Percentiles rank a stretch among this genome's conserved stretches.
Conservation (phyloP, 345 rosid species). For the Diplotaxis tenuifolia region DNA sequence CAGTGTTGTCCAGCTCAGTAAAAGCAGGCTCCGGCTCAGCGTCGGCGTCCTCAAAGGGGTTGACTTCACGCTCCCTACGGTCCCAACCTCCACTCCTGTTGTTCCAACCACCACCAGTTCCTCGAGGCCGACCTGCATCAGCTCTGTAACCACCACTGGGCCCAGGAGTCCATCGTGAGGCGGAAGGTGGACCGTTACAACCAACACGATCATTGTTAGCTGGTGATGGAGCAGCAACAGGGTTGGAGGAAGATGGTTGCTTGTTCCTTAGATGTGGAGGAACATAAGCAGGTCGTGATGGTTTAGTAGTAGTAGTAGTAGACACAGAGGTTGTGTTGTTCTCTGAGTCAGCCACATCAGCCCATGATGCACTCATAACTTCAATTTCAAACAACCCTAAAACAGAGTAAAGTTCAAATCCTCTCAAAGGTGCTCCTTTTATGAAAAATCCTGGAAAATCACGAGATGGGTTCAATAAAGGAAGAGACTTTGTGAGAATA, state of each 20-base stretch:
- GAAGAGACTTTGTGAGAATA: neutral
- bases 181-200: constrained; percentile 49
- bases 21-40: constrained; percentile 45
- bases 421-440: constrained; percentile 14
- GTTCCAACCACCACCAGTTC: constrained; percentile 57
- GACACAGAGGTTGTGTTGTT: constrained; percentile 54
- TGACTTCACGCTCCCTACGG: constrained; percentile 79
- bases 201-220: constrained; percentile 45
- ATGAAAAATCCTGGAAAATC: constrained; percentile 21
- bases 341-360: constrained; percentile 94
- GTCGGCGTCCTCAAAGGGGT: constrained; percentile 75
- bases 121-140: constrained; percentile 38
- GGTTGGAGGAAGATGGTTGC: constrained; percentile 48
- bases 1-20: constrained; percentile 67
- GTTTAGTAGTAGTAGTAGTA: constrained; percentile 44
- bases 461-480: constrained; percentile 1
- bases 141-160: constrained; percentile 37
- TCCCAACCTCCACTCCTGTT: constrained; percentile 77
- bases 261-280: constrained; percentile 89
- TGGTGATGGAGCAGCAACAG: constrained; percentile 32
- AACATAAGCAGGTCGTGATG: constrained; percentile 56
- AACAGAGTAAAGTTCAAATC: neutral
- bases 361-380: constrained; percentile 86
- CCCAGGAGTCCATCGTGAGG: constrained; percentile 53
- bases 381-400: constrained; percentile 13